These are phyloP conservation scores for Daldinia concentrica DNA, from an alignment of 495 filamentous ascomycete species.

Conservation along the genomic window DNA sequence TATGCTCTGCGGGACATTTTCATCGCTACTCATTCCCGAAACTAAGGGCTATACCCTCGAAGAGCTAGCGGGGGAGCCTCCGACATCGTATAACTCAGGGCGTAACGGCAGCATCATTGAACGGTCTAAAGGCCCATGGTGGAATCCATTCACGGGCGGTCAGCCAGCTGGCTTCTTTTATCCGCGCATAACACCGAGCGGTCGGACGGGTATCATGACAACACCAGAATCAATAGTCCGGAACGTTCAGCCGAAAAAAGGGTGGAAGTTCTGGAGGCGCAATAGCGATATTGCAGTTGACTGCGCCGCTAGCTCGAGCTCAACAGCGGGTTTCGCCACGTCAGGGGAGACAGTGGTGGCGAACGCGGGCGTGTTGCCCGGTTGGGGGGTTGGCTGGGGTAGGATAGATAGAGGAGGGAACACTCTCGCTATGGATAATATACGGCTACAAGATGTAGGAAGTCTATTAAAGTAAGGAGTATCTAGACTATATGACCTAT, in stretches of 20 bases:
- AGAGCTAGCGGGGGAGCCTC: conserved; percentile 59
- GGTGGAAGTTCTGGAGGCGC: conserved; percentile 40
- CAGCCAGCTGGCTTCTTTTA: conserved; percentile 52
- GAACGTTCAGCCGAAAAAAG: conserved; percentile 23
- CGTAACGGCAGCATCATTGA: conserved; percentile 49
- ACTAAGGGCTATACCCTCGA: conserved; percentile 75
- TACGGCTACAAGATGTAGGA: conserved; percentile 48
- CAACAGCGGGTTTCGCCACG: conserved; percentile 36
- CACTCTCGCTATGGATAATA: conserved; percentile 41
- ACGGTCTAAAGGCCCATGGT: conserved; percentile 28
- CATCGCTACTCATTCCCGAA: conserved; percentile 75
- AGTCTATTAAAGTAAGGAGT: conserved; percentile 37
- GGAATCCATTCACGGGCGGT: conserved; percentile 51
- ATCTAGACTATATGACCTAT: conserved; percentile 1
- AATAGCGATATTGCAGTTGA: conserved; percentile 6
- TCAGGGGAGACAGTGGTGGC: conserved; percentile 38
- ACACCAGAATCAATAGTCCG: conserved; percentile 42
- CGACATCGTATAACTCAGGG: conserved; percentile 49
- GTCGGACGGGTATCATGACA: conserved; percentile 50
- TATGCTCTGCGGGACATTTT: conserved; percentile 75
- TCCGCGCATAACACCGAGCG: conserved; percentile 33
- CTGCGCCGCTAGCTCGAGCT: conserved; percentile 40
- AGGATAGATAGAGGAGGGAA: conserved; percentile 47
- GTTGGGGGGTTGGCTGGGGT: conserved; percentile 52
- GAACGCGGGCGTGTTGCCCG: conserved; percentile 40